Conservation (phyloP, 2,329 filamentous ascomycete species). For the Elsinoe perseae region DNA sequence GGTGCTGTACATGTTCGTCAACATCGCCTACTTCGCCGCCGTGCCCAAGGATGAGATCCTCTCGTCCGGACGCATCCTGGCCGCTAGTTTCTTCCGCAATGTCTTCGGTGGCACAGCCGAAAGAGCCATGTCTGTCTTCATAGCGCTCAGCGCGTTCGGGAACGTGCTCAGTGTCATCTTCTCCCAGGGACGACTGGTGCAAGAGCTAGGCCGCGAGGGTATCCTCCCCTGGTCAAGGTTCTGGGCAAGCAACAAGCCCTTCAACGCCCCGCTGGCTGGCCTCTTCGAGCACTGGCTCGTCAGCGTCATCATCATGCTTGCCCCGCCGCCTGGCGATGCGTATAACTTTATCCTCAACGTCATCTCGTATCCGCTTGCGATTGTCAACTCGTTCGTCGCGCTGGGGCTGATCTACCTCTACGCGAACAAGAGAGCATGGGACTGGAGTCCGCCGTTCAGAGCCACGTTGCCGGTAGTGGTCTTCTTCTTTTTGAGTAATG, state of each 20-base stretch:
- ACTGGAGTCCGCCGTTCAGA: conserved; percentile 43
- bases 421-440: conserved; percentile 27
- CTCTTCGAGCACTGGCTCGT: conserved; percentile 58
- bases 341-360: conserved; percentile 54
- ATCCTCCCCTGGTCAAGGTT: conserved; percentile 55
- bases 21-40: conserved; percentile 53
- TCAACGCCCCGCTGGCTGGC: conserved; percentile 54
- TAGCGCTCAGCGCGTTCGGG: conserved; percentile 59
- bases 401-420: conserved; percentile 5
- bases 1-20: conserved; percentile 46
- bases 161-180: conserved; percentile 63
- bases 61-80: conserved; percentile 48
- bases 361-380: conserved; percentile 21
- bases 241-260: conserved; percentile 57
- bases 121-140: conserved; percentile 56
- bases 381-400: conserved; percentile 1
- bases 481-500: conserved; percentile 47
- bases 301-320: conserved; percentile 58
- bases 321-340: conserved; percentile 58
- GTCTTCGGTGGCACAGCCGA: conserved; percentile 47
- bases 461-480: conserved; percentile 44
- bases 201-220: conserved; percentile 59
- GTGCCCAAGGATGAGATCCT: conserved; percentile 51
- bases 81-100: conserved; percentile 52
- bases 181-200: conserved; percentile 58